Evolutionary conservation across 2,329 filamentous ascomycete species (phyloP).

Genomic region (Tympanopsis confertula): DNA sequence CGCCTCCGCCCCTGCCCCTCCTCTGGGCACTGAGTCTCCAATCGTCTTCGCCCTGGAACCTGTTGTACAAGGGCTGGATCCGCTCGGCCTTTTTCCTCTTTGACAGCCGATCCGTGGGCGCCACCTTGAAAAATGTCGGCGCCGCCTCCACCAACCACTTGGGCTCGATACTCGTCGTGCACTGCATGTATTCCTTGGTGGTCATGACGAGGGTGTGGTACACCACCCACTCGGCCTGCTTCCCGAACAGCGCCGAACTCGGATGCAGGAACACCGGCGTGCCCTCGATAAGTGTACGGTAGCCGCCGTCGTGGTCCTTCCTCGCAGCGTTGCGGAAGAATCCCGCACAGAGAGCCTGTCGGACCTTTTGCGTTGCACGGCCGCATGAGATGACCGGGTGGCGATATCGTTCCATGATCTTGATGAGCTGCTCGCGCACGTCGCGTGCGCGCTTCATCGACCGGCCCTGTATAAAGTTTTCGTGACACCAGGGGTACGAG

Average conservation of each 20-base stretch:
- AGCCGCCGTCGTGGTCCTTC: slow-evolving; percentile 63
- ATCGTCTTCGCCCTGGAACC: slow-evolving; percentile 61
- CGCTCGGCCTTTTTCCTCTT: slow-evolving; percentile 65
- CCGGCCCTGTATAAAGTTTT: slow-evolving; percentile 64
- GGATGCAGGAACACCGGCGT: slow-evolving; percentile 66
- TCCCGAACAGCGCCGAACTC: slow-evolving; percentile 58
- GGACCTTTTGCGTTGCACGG: slow-evolving; percentile 53
- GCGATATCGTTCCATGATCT: slow-evolving; percentile 60
- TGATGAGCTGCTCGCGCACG: slow-evolving; percentile 57
- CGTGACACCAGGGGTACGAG: slow-evolving; percentile 59
- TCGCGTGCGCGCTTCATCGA: slow-evolving; percentile 58
- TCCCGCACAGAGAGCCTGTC: slow-evolving; percentile 57
- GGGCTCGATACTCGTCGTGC: slow-evolving; percentile 58
- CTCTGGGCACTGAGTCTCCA: slow-evolving; percentile 61
- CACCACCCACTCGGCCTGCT: slow-evolving; percentile 61
- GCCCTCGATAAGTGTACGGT: slow-evolving; percentile 66
- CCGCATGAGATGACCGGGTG: slow-evolving; percentile 55
- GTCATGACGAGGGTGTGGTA: slow-evolving; percentile 61
- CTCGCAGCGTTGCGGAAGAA: slow-evolving; percentile 64
- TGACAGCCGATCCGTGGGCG: slow-evolving; percentile 52
- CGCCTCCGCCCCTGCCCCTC: slow-evolving; percentile 52
- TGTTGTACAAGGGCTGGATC: slow-evolving; percentile 62
- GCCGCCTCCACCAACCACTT: slow-evolving; percentile 60
- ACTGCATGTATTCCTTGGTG: slow-evolving; percentile 67
- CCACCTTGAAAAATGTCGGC: slow-evolving; percentile 68